Base-by-base conservation (phyloP, 345 rosid species). In the Lepidium africanum region DNA sequence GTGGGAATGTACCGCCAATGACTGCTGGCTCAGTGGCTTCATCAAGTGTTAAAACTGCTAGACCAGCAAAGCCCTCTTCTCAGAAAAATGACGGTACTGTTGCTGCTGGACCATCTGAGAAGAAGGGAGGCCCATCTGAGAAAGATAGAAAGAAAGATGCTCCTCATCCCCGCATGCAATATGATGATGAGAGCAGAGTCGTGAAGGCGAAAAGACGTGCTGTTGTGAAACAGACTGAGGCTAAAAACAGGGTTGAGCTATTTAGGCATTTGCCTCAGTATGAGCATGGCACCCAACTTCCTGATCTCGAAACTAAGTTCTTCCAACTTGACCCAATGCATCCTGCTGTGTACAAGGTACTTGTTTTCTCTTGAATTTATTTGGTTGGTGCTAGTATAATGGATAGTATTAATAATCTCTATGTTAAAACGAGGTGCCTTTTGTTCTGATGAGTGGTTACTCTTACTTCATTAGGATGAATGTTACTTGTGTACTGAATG, bases 211-310 rank as follows among this genome's bases (percentile, higher is more conserved):
- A 94, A 77, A 86, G 83, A 79, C 90, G 90, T 21, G 85, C 96
- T 12, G 91, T 94, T 61, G 95, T 91, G 5, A 89, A 89, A 65
- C 96, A 85, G 71, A 94, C 89, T 0, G 97, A 91, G 83, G 97
- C 83, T 27, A 85, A 85, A 75, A 91, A 87, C 42, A 85, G 92
- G 67, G 99, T 94, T 64, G 97, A 94, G 72, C 78, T 94, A 56
- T 94, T 94, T 73, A 82, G 97, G 84, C 99, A 94, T 84, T 83
- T 94, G 81, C 97, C 99, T 61, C 99, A 94, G 71, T 91, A 91
- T 69, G 99, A 94, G 67, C 96, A 80, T 76, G 96, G 95, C 60
- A 84, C 92, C 11, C 96, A 84, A 76, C 97, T 87, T 67, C 87
- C 92, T 73, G 96, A 89, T 80, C 89, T 94, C 0, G 83, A 86